A percentile compares a stretch with the other conserved stretches of the same genome.
Evolutionary conservation across 1,284 basidiomycete genomes (phyloP).

Genomic region (Tetrapyrgos nigripes): DNA sequence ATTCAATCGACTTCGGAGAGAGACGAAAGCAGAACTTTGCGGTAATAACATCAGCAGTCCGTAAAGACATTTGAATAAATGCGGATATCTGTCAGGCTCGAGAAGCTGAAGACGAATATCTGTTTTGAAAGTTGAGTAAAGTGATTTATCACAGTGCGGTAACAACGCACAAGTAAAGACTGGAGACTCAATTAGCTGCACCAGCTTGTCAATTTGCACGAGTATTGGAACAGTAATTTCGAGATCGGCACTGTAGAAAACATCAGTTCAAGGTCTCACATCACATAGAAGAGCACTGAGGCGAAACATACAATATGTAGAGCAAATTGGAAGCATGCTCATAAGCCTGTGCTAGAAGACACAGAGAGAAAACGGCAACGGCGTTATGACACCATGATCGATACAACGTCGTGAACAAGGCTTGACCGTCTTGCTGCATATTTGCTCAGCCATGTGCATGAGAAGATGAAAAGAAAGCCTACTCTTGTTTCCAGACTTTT

Average conservation of each 20-base stretch:
- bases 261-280: not conserved
- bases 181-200: constrained; percentile 97
- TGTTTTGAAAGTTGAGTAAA: constrained; percentile 35
- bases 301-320: constrained; percentile 85
- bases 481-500: constrained; percentile 95
- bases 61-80: constrained; percentile 97
- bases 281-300: not conserved
- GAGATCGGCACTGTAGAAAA: constrained; percentile 79
- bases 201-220: constrained; percentile 98
- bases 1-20: constrained; percentile 91
- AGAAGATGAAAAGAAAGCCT: constrained; percentile 31
- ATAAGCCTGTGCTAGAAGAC: constrained; percentile 96
- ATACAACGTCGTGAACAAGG: constrained; percentile 91
- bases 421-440: constrained; percentile 88
- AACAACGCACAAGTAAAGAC: constrained; percentile 89
- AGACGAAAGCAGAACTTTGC: constrained; percentile 96
- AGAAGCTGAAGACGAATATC: constrained; percentile 96
- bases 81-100: constrained; percentile 96
- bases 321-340: constrained; percentile 98
- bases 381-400: constrained; percentile 99
- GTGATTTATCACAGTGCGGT: constrained; percentile 5
- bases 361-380: constrained; percentile 95
- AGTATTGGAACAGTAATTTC: constrained; percentile 96
- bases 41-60: constrained; percentile 97
- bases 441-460: constrained; percentile 5